Conservation (phyloP, 2,329 filamentous ascomycete species). For the Talaromyces sp. region DNA sequence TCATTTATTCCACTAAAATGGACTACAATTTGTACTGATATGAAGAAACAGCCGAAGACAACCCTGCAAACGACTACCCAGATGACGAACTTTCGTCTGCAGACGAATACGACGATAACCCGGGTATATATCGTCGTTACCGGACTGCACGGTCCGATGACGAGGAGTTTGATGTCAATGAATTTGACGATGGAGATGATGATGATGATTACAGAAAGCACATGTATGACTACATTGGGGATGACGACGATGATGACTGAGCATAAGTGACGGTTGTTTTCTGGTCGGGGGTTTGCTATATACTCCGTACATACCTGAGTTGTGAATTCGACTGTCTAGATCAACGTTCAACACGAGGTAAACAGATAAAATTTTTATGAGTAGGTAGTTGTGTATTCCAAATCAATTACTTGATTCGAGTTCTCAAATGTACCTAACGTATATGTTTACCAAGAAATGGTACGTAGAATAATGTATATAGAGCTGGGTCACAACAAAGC, state of each 20-base stretch:
- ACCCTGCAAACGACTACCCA: slow-evolving; percentile 48
- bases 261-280: neutral
- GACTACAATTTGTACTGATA: neutral
- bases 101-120: slow-evolving; percentile 41
- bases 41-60: slow-evolving; percentile 43
- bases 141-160: slow-evolving; percentile 39
- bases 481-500: neutral
- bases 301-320: neutral
- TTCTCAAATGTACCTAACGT: neutral
- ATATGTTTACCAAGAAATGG: neutral
- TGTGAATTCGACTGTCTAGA: too few relatives aligned
- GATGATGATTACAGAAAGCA: slow-evolving; percentile 9
- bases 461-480: neutral
- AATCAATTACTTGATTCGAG: neutral
- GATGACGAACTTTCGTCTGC: slow-evolving; percentile 46
- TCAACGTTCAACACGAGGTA: too few relatives aligned
- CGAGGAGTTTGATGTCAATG: slow-evolving; percentile 40
- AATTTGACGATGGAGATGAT: slow-evolving; percentile 22
- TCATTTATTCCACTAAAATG: neutral
- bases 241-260: neutral
- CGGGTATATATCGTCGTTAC: slow-evolving; percentile 37
- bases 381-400: neutral
- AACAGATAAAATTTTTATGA: too few relatives aligned
- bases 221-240: slow-evolving; percentile 3
- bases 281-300: too few relatives aligned